Conservation (phyloP, 768 basidiomycete genomes). For the Suillus luteus region DNA sequence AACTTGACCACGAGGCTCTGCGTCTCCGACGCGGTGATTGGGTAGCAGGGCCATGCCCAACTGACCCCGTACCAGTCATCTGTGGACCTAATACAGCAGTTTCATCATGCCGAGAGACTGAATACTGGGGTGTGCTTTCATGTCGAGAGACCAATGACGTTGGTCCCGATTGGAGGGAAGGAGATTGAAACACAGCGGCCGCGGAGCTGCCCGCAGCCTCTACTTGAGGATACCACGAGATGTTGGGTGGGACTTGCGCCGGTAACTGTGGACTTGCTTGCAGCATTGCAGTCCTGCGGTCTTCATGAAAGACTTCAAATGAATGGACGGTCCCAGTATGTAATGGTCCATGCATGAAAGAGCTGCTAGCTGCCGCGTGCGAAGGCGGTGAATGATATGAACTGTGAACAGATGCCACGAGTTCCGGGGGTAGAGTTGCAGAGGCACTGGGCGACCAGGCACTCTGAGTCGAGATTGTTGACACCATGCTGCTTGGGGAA, state of each 20-base stretch:
- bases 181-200: not conserved
- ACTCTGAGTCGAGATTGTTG: not conserved
- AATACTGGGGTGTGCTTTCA: not conserved
- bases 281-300: not conserved
- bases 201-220: not conserved
- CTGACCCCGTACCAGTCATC: not conserved
- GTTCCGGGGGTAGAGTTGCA: not conserved
- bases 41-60: not conserved
- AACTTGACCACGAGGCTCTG: conserved; percentile 7
- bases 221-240: conserved; percentile 6
- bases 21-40: not conserved
- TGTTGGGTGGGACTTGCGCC: not conserved
- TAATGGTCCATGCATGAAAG: not conserved
- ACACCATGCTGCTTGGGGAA: not conserved
- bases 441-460: not conserved
- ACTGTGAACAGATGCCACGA: not conserved
- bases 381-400: not conserved
- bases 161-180: not conserved
- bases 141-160: not conserved
- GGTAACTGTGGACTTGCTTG: not conserved
- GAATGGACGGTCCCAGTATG: not conserved
- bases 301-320: conserved; percentile 3
- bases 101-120: not conserved
- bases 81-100: not conserved
- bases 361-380: not conserved